phyloP scores from a whole-genome alignment of 179 eudicot genomes.

The Camellia oleifera region DNA sequence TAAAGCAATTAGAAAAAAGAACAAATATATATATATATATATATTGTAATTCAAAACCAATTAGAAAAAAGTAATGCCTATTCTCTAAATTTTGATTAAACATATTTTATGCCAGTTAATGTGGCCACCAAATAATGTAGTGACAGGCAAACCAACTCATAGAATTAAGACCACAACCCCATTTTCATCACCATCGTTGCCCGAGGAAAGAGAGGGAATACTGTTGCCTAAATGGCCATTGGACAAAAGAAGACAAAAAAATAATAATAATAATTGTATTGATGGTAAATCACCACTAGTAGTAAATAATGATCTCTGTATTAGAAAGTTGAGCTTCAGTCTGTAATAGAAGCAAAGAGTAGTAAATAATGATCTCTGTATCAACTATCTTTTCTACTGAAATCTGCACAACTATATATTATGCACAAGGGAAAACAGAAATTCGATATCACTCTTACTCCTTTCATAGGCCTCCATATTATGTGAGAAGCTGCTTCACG shows the following conservation, averaged over 20 bases:
- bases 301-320: neutral
- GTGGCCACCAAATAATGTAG: too few relatives aligned
- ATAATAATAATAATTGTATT: too few relatives aligned
- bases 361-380: neutral
- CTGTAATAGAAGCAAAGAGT: neutral
- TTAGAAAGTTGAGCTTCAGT: neutral
- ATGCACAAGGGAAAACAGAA: neutral
- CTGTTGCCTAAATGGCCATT: too few relatives aligned
- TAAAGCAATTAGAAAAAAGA: neutral
- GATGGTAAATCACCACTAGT: neutral
- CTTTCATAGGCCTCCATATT: neutral
- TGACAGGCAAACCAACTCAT: too few relatives aligned
- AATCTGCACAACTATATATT: neutral
- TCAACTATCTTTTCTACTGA: neutral
- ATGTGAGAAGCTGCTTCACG: too few relatives aligned
- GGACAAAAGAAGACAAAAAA: neutral
- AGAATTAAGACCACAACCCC: too few relatives aligned
- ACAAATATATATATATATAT: neutral
- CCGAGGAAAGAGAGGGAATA: too few relatives aligned
- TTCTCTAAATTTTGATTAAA: neutral
- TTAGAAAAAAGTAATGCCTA: neutral
- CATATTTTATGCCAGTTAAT: too few relatives aligned
- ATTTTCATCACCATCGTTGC: too few relatives aligned
- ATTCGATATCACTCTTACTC: conserved; percentile 10
- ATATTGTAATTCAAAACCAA: neutral